phyloP scores from a whole-genome alignment of 768 basidiomycete species.

The Candolleomyces eurysporus region DNA sequence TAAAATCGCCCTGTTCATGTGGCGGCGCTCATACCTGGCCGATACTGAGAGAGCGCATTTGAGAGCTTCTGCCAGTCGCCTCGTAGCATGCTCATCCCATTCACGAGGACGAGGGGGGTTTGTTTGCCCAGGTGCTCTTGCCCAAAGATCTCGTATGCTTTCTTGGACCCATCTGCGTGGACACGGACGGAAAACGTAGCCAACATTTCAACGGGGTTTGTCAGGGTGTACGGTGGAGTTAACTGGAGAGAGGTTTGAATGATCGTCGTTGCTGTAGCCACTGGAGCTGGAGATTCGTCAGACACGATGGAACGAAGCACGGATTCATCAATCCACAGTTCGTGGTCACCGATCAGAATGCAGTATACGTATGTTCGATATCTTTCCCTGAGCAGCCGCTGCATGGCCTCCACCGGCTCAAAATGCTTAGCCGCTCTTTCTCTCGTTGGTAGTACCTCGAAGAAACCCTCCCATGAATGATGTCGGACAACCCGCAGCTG shows the following conservation, averaged over 20 bases:
- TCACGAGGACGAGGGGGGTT: slow-evolving; percentile 40
- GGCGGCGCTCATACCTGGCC: slow-evolving; percentile 32
- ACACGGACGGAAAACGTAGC: slow-evolving; percentile 21
- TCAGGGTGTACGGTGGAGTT: background rate
- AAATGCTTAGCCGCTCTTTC: no score
- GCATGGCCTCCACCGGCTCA: no score
- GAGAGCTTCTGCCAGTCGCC: slow-evolving; percentile 40
- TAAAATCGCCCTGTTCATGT: background rate
- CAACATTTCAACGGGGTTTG: slow-evolving; percentile 13
- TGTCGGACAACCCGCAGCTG: no score
- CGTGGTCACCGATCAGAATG: no score
- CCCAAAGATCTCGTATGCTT: slow-evolving; percentile 45
- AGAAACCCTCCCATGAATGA: no score
- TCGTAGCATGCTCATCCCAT: slow-evolving; percentile 37
- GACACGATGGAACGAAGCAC: no score
- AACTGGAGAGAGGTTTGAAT: background rate
- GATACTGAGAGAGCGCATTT: slow-evolving; percentile 29
- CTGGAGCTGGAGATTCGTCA: background rate
- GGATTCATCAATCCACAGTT: no score
- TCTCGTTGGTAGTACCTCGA: no score
- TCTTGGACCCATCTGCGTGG: slow-evolving; percentile 41
- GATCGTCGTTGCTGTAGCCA: background rate
- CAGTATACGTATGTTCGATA: no score
- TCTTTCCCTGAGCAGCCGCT: no score
- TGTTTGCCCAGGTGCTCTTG: slow-evolving; percentile 26